A percentile compares a stretch with the other conserved stretches of the same genome.
Evolutionary conservation across 2,329 filamentous ascomycete species (phyloP).

Genomic region (Zarea fungicola): DNA sequence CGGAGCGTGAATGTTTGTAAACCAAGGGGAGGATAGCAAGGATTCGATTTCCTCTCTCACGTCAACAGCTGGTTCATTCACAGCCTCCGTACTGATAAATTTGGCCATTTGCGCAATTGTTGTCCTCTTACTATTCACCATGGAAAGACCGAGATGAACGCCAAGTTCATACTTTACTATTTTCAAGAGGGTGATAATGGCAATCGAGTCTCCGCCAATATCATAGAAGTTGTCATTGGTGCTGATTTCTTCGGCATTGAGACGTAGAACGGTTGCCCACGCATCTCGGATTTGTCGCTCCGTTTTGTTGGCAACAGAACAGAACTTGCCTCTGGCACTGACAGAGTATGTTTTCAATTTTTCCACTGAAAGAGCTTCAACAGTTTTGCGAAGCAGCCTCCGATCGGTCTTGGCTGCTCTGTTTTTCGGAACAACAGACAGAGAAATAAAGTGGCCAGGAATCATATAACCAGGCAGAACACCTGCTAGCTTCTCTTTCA

Average conservation of each 20-base stretch:
- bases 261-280: not conserved
- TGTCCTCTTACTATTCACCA: constrained; percentile 19
- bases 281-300: not conserved
- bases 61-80: not conserved
- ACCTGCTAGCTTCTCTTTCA: not conserved
- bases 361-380: not conserved
- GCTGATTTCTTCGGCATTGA: not conserved
- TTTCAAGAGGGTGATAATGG: not conserved
- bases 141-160: constrained; percentile 16
- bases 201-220: constrained; percentile 10
- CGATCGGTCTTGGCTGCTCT: not conserved
- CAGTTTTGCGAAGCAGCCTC: not conserved
- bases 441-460: not conserved
- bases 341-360: not conserved
- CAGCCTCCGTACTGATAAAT: constrained; percentile 3
- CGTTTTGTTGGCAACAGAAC: not conserved
- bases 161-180: constrained; percentile 13
- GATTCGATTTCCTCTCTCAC: not conserved
- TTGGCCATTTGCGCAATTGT: constrained; percentile 17
- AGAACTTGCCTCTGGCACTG: not conserved
- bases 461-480: constrained; percentile 5
- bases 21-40: not conserved
- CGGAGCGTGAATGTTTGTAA: not conserved
- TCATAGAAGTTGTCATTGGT: constrained; percentile 11
- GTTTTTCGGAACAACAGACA: not conserved